Conservation (phyloP, 108 stramenopile species). For the Nitzschia palea region DNA sequence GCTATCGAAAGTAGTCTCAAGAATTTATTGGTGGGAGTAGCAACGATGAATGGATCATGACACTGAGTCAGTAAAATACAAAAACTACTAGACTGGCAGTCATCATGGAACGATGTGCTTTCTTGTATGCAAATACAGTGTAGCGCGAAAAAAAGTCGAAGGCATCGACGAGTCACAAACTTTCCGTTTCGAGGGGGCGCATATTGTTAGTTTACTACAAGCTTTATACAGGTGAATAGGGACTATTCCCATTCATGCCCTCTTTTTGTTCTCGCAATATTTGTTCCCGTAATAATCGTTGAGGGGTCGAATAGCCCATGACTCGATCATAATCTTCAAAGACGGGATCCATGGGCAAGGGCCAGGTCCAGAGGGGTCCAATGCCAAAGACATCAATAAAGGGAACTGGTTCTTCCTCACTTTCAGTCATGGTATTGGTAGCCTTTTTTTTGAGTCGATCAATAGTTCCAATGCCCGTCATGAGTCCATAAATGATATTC, state of each 20-base stretch:
- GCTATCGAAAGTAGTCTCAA: slow-evolving; percentile 19
- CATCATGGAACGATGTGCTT: too few relatives aligned
- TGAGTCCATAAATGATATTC: slow-evolving; percentile 87
- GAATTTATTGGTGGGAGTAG: too few relatives aligned
- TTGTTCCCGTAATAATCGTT: slow-evolving; percentile 71
- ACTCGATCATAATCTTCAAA: slow-evolving; percentile 86
- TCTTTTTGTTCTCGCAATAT: slow-evolving; percentile 30
- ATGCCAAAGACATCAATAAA: slow-evolving; percentile 84
- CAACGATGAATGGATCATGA: too few relatives aligned
- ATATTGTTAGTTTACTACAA: too few relatives aligned
- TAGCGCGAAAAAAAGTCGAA: too few relatives aligned
- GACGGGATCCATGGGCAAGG: slow-evolving; percentile 78
- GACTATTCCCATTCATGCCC: neutral
- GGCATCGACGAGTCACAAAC: too few relatives aligned
- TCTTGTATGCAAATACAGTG: too few relatives aligned
- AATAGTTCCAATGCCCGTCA: slow-evolving; percentile 92
- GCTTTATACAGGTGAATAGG: neutral
- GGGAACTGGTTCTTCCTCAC: slow-evolving; percentile 80
- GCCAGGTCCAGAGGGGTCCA: slow-evolving; percentile 70
- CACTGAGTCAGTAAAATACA: too few relatives aligned
- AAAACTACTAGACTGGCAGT: neutral
- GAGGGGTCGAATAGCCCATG: slow-evolving; percentile 81
- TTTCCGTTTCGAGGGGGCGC: too few relatives aligned
- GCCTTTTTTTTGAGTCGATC: slow-evolving; percentile 92
- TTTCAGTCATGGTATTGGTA: slow-evolving; percentile 62